Conservation (phyloP, 345 rosid species). For the Boechera divaricarpa region DNA sequence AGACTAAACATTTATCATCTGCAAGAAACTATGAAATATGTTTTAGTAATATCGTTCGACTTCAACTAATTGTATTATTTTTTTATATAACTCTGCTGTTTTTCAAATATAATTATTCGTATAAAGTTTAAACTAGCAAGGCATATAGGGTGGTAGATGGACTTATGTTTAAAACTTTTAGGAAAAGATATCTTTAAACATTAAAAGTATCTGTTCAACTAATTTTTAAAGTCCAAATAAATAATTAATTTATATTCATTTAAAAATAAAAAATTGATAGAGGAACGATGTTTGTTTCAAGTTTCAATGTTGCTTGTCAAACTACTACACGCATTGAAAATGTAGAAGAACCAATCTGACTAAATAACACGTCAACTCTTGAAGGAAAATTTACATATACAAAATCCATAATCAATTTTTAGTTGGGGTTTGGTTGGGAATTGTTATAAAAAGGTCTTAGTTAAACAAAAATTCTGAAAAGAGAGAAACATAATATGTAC, state of each 20-base stretch:
- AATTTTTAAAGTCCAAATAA: slow-evolving; percentile 3
- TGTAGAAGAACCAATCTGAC: slow-evolving; percentile 30
- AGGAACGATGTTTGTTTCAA: slow-evolving; percentile 22
- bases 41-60: too few relatives aligned
- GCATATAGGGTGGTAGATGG: slow-evolving; percentile 25
- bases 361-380: slow-evolving; percentile 38
- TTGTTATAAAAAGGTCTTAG: slow-evolving; percentile 1
- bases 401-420: slow-evolving; percentile 20
- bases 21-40: too few relatives aligned
- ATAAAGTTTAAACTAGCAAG: slow-evolving; percentile 6
- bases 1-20: background rate
- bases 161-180: slow-evolving; percentile 12
- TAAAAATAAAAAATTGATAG: background rate
- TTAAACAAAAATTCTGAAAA: background rate
- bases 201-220: slow-evolving; percentile 30
- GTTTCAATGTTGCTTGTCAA: slow-evolving; percentile 38
- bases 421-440: slow-evolving; percentile 43
- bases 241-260: background rate
- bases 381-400: slow-evolving; percentile 23
- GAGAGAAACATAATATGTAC: slow-evolving; percentile 8
- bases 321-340: slow-evolving; percentile 38
- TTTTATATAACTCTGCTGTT: background rate
- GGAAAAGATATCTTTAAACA: slow-evolving; percentile 8
- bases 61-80: too few relatives aligned
- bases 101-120: background rate